These are phyloP conservation scores for Brassica hybrid DNA, from an alignment of 441 rosid genomes.

Conservation along the genomic window DNA sequence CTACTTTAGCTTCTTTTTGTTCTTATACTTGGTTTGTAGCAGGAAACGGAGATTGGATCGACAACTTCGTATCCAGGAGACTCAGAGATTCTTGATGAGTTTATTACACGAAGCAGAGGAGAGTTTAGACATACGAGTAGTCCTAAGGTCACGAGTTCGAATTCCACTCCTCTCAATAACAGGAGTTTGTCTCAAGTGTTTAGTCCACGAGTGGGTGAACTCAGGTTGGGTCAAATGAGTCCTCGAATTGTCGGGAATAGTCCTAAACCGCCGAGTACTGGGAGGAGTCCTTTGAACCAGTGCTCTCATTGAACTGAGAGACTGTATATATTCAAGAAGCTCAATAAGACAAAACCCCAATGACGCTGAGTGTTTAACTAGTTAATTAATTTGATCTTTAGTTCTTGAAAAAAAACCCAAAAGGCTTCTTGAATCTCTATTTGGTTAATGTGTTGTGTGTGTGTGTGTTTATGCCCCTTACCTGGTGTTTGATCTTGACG, in stretches of 20 bases:
- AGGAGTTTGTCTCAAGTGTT: conserved; percentile 44
- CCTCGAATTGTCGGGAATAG: conserved; percentile 54
- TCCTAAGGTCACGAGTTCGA: conserved; percentile 78
- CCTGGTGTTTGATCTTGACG: conserved; percentile 21
- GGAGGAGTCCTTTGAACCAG: conserved; percentile 59
- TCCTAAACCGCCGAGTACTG: conserved; percentile 47
- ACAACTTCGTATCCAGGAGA: conserved; percentile 67
- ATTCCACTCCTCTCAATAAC: conserved; percentile 55
- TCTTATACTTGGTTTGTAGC: neutral
- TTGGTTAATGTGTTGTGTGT: conserved; percentile 11
- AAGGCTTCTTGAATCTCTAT: conserved; percentile 22
- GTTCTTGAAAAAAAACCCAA: neutral
- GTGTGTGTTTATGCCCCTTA: conserved; percentile 15
- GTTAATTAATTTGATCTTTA: conserved; percentile 25
- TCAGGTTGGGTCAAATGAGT: conserved; percentile 58
- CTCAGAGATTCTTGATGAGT: conserved; percentile 80
- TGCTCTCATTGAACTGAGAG: conserved; percentile 15
- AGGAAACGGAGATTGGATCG: conserved; percentile 77
- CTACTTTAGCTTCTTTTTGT: too few relatives aligned
- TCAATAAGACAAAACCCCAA: conserved; percentile 13
- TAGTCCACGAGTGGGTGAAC: conserved; percentile 72
- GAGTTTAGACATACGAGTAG: conserved; percentile 84
- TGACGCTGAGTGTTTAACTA: conserved; percentile 35
- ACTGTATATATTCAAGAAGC: conserved; percentile 10
- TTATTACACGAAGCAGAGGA: conserved; percentile 86